Percentiles rank a stretch among this genome's conserved stretches.
Conservation (phyloP, 2,329 filamentous ascomycete genomes). For the Aspergillus sp. region DNA sequence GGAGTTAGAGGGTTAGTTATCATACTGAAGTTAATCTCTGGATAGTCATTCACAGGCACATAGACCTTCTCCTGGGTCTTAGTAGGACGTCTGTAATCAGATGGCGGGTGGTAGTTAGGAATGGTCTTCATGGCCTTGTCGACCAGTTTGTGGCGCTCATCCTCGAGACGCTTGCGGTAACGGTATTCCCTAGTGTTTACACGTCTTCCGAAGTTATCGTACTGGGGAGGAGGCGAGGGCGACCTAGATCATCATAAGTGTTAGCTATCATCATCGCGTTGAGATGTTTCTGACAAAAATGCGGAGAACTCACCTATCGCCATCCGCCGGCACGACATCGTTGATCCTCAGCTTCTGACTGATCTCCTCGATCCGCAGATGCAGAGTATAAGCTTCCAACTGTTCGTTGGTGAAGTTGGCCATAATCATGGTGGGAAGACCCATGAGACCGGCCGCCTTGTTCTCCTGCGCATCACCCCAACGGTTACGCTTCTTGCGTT, state of each 20-base stretch:
- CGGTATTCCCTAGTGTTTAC: conserved; percentile 98
- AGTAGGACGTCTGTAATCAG: conserved; percentile 96
- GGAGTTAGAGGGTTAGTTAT: conserved; percentile 97
- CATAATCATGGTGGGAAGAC: conserved; percentile 89
- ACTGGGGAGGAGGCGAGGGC: conserved; percentile 89
- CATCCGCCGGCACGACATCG: conserved; percentile 94
- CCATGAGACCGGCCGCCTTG: conserved; percentile 97
- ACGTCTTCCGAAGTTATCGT: conserved; percentile 98
- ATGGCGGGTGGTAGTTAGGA: conserved; percentile 96
- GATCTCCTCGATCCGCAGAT: conserved; percentile 97
- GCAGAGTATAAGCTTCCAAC: conserved; percentile 91
- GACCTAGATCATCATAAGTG: conserved; percentile 54
- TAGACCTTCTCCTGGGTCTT: conserved; percentile 99
- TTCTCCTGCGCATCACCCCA: conserved; percentile 98
- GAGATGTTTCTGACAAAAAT: not conserved
- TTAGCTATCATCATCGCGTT: conserved; percentile 2
- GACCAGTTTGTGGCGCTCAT: conserved; percentile 96
- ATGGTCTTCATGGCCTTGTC: conserved; percentile 99
- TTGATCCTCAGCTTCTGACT: conserved; percentile 99
- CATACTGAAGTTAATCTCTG: conserved; percentile 99
- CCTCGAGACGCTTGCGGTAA: conserved; percentile 95
- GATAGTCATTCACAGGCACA: conserved; percentile 99
- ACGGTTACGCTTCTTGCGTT: conserved; percentile 96
- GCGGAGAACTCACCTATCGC: conserved; percentile 65
- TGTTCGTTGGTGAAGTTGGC: conserved; percentile 98